Base-by-base conservation (phyloP, 148 eudicot species). In the Silene conica region DNA sequence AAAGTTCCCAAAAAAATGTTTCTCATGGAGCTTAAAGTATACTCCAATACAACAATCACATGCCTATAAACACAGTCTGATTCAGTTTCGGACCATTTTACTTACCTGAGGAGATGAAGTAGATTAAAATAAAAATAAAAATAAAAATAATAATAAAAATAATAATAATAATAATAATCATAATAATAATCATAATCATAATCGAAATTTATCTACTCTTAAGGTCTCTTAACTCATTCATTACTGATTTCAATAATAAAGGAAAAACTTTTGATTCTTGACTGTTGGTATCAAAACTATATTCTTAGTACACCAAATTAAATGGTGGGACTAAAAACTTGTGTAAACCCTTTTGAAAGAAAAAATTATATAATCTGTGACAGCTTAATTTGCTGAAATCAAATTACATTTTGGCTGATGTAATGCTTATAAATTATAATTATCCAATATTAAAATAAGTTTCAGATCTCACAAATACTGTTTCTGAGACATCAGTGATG, bases 1-100 rank as follows among this genome's bases (percentile, higher is more conserved):
- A 15, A 15, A 69, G 6, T 6, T 22, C 25, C 31, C 72, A 4
- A 46, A 69, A 46, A 69, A 69, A 69, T 3, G 54, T 46, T 41
- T 68, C 59, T 69, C 34, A 21, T 69, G 72, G 18, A 69, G 31
- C 34, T 69, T 22, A 69, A 69, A 50, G 55, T 22, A 45, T 31
- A 63, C 38, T 60, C 67, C 67, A 18, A 22, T 69, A 18, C 9
- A 2, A 56, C 15, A 69, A 50, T 46, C 58, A 69, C 71, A 45
- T 68, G 19, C 41, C 38, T 50, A 12, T 69, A 28, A n/a, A 38
- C 19, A 15, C 34, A 50, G 15, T 69, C 58, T 69, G 58, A 48
- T 69, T 22, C 58, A 14, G 20, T 46, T 45, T 69, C 58, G 6
- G n/a, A 52, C 1, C 16, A 45, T 21, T 67, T 8, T 19, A 8